Evolutionary conservation across 768 basidiomycete genomes (phyloP).

Genomic region (Mycena kentingensis): DNA sequence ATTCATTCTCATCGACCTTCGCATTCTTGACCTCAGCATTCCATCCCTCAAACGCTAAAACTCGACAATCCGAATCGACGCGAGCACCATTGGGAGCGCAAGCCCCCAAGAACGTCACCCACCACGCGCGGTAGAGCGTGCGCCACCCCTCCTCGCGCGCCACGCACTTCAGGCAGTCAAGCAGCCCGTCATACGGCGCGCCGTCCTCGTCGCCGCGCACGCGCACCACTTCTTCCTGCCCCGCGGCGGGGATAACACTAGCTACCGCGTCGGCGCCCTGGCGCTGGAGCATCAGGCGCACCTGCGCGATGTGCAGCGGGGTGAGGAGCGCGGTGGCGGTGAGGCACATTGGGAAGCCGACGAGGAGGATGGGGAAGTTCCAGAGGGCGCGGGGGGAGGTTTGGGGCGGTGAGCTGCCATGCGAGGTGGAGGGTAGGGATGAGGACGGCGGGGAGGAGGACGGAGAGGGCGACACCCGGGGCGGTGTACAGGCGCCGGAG

Average conservation of each 20-base stretch:
- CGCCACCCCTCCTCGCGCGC: neutral
- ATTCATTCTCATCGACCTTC: no score
- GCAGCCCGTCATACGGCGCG: neutral
- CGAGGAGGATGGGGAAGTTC: neutral
- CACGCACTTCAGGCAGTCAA: neutral
- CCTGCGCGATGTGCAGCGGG: neutral
- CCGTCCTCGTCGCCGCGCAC: neutral
- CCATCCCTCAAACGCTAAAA: no score
- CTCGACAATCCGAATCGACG: no score
- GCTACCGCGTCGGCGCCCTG: neutral
- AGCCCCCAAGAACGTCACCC: neutral
- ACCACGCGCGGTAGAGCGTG: neutral
- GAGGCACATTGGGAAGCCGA: neutral
- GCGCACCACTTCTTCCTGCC: neutral
- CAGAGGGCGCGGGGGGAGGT: neutral
- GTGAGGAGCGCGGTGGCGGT: neutral
- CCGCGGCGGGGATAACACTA: neutral
- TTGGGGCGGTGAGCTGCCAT: neutral
- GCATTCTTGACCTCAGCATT: no score
- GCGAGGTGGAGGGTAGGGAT: neutral
- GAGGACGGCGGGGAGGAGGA: neutral
- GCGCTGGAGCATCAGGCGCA: neutral
- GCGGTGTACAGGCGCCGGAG: neutral
- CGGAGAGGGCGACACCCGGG: neutral
- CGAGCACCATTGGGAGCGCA: no score